Evolutionary conservation across 352 stramenopile genomes (phyloP).

Genomic region (Phytophthora pluvialis): DNA sequence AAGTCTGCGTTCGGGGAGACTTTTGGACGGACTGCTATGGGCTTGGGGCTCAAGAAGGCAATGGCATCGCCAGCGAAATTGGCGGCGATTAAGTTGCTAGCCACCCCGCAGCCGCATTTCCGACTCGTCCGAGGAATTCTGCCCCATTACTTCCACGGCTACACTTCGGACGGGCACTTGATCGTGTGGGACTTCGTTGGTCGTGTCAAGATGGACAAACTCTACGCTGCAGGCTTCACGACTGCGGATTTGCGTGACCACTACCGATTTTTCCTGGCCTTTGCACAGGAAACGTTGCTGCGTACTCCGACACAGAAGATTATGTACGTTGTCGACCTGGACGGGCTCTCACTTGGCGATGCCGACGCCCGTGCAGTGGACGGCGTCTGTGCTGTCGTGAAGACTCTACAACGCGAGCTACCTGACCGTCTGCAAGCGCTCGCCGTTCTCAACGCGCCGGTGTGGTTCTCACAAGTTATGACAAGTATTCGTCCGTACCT

Average conservation of each 20-base stretch:
- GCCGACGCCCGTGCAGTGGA: slow-evolving; percentile 76
- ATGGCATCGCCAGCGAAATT: slow-evolving; percentile 40
- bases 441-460: slow-evolving; percentile 69
- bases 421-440: slow-evolving; percentile 67
- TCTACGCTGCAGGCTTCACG: slow-evolving; percentile 72
- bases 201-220: slow-evolving; percentile 79
- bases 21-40: slow-evolving; percentile 50
- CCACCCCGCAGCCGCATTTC: slow-evolving; percentile 71
- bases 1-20: slow-evolving; percentile 78
- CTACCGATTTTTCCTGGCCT: slow-evolving; percentile 82
- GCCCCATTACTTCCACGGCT: slow-evolving; percentile 82
- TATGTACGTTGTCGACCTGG: slow-evolving; percentile 81
- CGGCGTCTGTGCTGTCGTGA: slow-evolving; percentile 57
- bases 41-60: slow-evolving; percentile 53
- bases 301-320: slow-evolving; percentile 67
- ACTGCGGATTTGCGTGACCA: slow-evolving; percentile 72
- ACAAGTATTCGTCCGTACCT: slow-evolving; percentile 55
- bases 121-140: slow-evolving; percentile 72
- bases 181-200: slow-evolving; percentile 84
- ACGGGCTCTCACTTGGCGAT: slow-evolving; percentile 75
- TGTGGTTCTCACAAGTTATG: slow-evolving; percentile 89
- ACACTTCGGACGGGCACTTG: slow-evolving; percentile 67
- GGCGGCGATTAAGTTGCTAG: slow-evolving; percentile 42
- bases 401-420: slow-evolving; percentile 64
- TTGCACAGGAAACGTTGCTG: slow-evolving; percentile 72